These are phyloP conservation scores for Periconia sp. DNA, from an alignment of 2,329 filamentous ascomycete genomes.

Conservation along the genomic window DNA sequence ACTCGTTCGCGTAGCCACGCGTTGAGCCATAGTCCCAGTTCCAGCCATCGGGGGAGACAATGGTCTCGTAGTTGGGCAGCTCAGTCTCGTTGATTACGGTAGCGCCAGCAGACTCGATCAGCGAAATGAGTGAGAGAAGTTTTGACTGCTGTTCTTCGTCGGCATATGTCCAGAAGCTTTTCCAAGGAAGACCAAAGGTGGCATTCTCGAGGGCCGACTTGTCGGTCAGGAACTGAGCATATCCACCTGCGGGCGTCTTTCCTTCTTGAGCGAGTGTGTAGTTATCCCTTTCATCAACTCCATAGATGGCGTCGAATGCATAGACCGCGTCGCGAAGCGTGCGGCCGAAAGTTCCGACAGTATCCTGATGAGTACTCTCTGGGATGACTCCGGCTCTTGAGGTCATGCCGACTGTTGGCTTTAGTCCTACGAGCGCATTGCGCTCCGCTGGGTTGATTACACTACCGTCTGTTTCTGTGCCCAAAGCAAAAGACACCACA, in stretches of 20 bases:
- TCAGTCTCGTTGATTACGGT: constrained; percentile 74
- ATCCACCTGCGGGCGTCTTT: constrained; percentile 62
- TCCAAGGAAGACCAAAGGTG: constrained; percentile 74
- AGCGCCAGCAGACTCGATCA: constrained; percentile 67
- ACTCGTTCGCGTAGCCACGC: constrained; percentile 71
- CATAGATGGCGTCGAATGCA: constrained; percentile 71
- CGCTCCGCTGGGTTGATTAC: constrained; percentile 74
- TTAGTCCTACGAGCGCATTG: constrained; percentile 74
- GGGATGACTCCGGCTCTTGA: constrained; percentile 66
- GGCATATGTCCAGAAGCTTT: constrained; percentile 71
- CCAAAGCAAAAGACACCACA: constrained; percentile 67
- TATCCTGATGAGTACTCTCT: constrained; percentile 71
- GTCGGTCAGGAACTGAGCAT: constrained; percentile 61
- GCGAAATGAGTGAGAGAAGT: constrained; percentile 56
- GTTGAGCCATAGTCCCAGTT: constrained; percentile 72
- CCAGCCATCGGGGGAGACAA: constrained; percentile 73
- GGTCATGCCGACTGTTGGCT: constrained; percentile 76
- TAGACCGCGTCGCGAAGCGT: constrained; percentile 73
- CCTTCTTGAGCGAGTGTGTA: constrained; percentile 66
- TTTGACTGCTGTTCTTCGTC: constrained; percentile 61
- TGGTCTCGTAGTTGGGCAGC: constrained; percentile 65
- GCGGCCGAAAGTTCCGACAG: constrained; percentile 70
- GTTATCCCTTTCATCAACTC: constrained; percentile 67
- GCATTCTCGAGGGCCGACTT: constrained; percentile 64
- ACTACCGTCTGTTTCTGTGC: constrained; percentile 74